Conservation (phyloP, 2,329 filamentous ascomycete genomes). For the Fusarium chaquense region DNA sequence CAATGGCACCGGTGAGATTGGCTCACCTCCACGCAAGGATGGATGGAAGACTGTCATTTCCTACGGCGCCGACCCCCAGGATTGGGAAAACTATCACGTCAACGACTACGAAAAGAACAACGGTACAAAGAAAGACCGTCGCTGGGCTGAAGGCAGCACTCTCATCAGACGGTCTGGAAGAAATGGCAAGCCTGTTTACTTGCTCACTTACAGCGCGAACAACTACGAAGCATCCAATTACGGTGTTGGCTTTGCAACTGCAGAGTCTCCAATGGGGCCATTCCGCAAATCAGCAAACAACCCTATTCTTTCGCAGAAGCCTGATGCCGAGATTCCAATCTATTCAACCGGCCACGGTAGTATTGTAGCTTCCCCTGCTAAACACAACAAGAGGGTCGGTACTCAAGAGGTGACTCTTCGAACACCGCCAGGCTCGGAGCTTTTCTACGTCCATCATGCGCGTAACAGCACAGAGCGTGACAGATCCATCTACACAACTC, state of each 20-base stretch:
- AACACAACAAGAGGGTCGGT: constrained; percentile 35
- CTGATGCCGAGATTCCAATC: constrained; percentile 47
- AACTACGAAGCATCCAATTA: constrained; percentile 55
- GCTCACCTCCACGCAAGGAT: constrained; percentile 51
- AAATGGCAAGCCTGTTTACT: constrained; percentile 47
- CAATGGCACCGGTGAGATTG: constrained; percentile 53
- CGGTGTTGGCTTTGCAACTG: constrained; percentile 52
- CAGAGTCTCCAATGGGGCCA: constrained; percentile 50
- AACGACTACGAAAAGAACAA: constrained; percentile 52
- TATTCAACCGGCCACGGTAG: constrained; percentile 54
- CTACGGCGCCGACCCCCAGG: constrained; percentile 52
- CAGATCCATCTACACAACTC: constrained; percentile 51
- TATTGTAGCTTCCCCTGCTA: constrained; percentile 51
- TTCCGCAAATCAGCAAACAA: constrained; percentile 51
- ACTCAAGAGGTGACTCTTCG: constrained; percentile 51
- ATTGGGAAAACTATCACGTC: constrained; percentile 54
- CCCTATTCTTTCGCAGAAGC: constrained; percentile 50
- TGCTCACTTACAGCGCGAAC: constrained; percentile 47
- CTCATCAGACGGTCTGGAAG: constrained; percentile 42
- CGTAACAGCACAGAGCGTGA: constrained; percentile 47
- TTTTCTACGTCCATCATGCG: constrained; percentile 53
- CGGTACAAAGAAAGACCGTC: constrained; percentile 52
- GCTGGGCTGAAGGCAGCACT: constrained; percentile 55
- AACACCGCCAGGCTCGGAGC: constrained; percentile 49
- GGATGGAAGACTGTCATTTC: constrained; percentile 55